A percentile compares a stretch with the other conserved stretches of the same genome.
These are phyloP conservation scores for Spergularia bocconei DNA, from an alignment of 148 eudicot genomes.

Conservation along the genomic window DNA sequence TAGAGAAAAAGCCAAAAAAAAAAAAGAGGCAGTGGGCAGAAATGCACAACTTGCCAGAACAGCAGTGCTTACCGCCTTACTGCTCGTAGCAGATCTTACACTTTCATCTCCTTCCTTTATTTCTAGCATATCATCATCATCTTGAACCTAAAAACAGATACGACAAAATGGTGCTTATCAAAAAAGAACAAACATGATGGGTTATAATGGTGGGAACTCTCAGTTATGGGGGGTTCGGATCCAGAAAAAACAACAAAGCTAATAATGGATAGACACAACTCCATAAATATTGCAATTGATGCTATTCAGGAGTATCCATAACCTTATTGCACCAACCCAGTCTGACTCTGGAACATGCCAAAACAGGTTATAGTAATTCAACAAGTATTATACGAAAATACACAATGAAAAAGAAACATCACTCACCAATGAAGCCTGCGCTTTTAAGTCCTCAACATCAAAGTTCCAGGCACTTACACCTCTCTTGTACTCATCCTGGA, in stretches of 20 bases:
- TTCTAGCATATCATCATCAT: constrained; percentile 72
- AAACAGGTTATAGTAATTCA: neutral
- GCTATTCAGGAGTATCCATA: neutral
- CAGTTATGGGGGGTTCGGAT: constrained; percentile 5
- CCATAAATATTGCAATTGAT: neutral
- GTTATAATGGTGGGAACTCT: constrained; percentile 4
- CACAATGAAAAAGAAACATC: neutral
- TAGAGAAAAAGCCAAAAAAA: neutral
- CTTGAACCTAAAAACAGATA: constrained; percentile 55
- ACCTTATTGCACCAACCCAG: neutral
- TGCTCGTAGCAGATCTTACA: constrained; percentile 37
- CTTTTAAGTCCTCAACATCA: constrained; percentile 84
- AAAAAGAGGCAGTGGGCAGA: neutral
- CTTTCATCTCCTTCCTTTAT: constrained; percentile 64
- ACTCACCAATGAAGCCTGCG: constrained; percentile 87
- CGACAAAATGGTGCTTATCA: no score
- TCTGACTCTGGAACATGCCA: neutral
- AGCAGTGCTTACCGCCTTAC: constrained; percentile 41
- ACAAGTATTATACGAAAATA: neutral
- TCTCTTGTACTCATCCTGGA: constrained; percentile 92
- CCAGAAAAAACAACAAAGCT: constrained; percentile 11
- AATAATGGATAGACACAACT: neutral
- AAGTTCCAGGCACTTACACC: constrained; percentile 99
- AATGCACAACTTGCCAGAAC: neutral
- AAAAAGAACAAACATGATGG: constrained; percentile 5